Evolutionary conservation across 1,284 basidiomycete genomes (phyloP).

Genomic region (Gymnopus androsaceus): DNA sequence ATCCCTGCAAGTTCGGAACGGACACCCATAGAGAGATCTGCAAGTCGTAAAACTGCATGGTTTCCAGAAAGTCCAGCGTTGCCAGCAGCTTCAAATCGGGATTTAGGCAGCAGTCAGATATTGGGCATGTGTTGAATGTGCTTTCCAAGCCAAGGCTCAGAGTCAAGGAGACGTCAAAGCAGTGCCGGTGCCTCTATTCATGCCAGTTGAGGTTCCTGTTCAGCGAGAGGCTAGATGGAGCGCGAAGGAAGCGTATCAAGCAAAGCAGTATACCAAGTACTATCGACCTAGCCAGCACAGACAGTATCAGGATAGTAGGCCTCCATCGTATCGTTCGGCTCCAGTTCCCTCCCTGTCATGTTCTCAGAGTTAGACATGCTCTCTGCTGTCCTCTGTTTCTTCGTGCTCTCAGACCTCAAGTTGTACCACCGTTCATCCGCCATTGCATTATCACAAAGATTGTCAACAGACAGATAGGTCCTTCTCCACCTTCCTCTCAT

Average conservation of each 20-base stretch:
- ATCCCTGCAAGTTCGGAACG: slow-evolving; percentile 1
- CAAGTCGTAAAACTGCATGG: slow-evolving; percentile 14
- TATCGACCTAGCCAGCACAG: neutral
- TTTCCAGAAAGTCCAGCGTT: slow-evolving; percentile 2
- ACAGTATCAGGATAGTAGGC: neutral
- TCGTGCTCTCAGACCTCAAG: slow-evolving; percentile 1
- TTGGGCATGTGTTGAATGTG: slow-evolving; percentile 13
- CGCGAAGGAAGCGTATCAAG: slow-evolving; percentile 12
- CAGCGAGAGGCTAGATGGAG: slow-evolving; percentile 12
- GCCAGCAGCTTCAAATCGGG: slow-evolving; percentile 8
- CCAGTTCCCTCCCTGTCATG: neutral
- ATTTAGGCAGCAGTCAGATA: slow-evolving; percentile 10
- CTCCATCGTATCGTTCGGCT: slow-evolving; percentile 4
- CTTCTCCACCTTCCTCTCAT: too few relatives aligned
- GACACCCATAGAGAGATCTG: slow-evolving; percentile 13
- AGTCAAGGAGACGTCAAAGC: slow-evolving; percentile 6
- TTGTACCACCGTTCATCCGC: neutral
- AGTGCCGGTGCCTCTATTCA: slow-evolving; percentile 19
- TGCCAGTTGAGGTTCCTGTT: slow-evolving; percentile 12
- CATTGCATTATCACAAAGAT: neutral
- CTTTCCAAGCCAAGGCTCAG: slow-evolving; percentile 5
- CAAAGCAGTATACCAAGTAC: neutral
- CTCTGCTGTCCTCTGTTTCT: neutral
- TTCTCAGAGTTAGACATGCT: neutral
- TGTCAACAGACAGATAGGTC: too few relatives aligned